Evolutionary conservation across 2,329 filamentous ascomycete species (phyloP), one percentile per base, ranked within the genome.

Genomic region (Fusarium xylarioides): DNA sequence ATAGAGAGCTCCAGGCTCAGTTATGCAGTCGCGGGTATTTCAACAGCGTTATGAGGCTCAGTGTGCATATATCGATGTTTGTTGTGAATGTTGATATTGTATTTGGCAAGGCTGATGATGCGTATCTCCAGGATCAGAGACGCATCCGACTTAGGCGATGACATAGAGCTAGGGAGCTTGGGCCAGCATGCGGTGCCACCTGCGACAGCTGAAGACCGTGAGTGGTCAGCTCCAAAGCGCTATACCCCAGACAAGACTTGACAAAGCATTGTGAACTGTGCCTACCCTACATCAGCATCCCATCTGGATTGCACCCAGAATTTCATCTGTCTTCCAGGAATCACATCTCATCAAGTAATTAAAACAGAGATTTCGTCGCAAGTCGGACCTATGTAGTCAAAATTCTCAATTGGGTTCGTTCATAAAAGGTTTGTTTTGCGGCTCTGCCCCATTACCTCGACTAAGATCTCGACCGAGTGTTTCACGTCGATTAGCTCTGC

Each of bases 121-220:
- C 59, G 30, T 57, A 49, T 47, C 56, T 71, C 44, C 14, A 53
- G 58, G 35, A 28, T 40, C 26, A 21, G 30, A 35, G 28, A 57
- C 23, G 30, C 55, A 50, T 35, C 21, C 34, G 59, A 50, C 44
- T 60, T 60, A 57, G 63, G 44, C 60, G 54, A 63, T 73, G 70
- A 66, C 66, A 66, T 71, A 59, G 49, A 35, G 37, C 30, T 54
- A 46, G 40, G 71, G 60, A 76, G 75, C 71, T 77, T 69, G 71
- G 71, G 59, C 71, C 71, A 49, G 21, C 37, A 40, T 64, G 63
- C 37, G 54, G 56, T 52, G 15, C 37, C 71, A 74, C 71, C 70
- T 73, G 71, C 58, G 7, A 18, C 23, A 63, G 30, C 38, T n/a
- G 38, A 57, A 37, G 44, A 40, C 14, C 40, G 11, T 57, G 67